These are phyloP conservation scores for Chrysosporium queenslandicum DNA, from an alignment of 2,329 filamentous ascomycete species.

Conservation along the genomic window DNA sequence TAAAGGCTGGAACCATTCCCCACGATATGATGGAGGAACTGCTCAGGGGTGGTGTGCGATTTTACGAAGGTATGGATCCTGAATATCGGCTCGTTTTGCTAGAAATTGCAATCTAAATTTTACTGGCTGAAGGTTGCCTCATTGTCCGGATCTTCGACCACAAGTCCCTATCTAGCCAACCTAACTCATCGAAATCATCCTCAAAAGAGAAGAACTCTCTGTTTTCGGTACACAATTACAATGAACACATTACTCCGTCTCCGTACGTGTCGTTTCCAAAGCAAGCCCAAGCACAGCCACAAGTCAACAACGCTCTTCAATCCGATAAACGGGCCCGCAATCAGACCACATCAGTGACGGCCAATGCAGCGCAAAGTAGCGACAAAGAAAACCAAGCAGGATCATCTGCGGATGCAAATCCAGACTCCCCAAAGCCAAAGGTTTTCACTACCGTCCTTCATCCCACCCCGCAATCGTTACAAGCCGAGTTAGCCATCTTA, in stretches of 20 bases:
- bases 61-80: conserved; percentile 64
- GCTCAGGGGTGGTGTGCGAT: conserved; percentile 58
- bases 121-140: conserved; percentile 52
- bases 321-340: neutral
- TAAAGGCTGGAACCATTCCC: conserved; percentile 66
- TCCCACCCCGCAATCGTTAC: conserved; percentile 65
- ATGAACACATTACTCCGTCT: conserved; percentile 80
- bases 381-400: conserved; percentile 49
- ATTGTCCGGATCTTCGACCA: conserved; percentile 93
- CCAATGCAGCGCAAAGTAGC: conserved; percentile 39
- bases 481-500: conserved; percentile 67
- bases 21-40: conserved; percentile 81
- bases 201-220: conserved; percentile 54
- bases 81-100: neutral
- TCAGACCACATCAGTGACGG: neutral
- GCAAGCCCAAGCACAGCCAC: conserved; percentile 39
- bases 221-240: conserved; percentile 88
- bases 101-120: neutral
- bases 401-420: conserved; percentile 47
- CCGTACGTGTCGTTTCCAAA: conserved; percentile 66
- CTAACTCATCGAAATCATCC: conserved; percentile 46
- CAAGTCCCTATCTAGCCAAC: conserved; percentile 54
- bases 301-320: conserved; percentile 19
- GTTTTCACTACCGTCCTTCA: conserved; percentile 73
- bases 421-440: conserved; percentile 42